Conservation (phyloP, 805 yeast genomes). For the Candida vaughaniae region DNA sequence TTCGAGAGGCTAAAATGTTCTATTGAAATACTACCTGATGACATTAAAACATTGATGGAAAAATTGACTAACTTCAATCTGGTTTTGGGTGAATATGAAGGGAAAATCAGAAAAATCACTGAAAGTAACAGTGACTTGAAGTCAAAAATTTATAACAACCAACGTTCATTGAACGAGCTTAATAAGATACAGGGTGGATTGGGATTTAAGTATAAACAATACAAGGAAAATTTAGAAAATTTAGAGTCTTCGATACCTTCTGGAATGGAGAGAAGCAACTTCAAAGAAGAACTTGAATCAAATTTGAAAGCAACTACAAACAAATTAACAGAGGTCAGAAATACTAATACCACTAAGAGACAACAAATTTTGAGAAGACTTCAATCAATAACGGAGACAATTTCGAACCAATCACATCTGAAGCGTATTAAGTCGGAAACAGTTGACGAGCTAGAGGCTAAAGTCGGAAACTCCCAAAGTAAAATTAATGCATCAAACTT, state of each 20-base stretch:
- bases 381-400: conserved; percentile 4
- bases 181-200: conserved; percentile 58
- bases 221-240: conserved; percentile 19
- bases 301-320: neutral
- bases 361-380: conserved; percentile 6
- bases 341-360: conserved; percentile 3
- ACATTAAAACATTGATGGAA: conserved; percentile 28
- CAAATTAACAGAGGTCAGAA: conserved; percentile 5
- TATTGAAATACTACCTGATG: conserved; percentile 45
- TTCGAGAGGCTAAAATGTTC: conserved; percentile 49
- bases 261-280: conserved; percentile 1
- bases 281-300: neutral
- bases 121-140: conserved; percentile 21
- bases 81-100: conserved; percentile 25
- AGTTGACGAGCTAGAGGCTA: conserved; percentile 4
- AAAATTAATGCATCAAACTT: conserved; percentile 36
- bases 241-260: neutral
- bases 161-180: conserved; percentile 19
- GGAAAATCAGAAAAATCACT: conserved; percentile 36
- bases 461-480: conserved; percentile 7
- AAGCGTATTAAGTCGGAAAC: conserved; percentile 5
- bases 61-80: conserved; percentile 30
- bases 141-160: neutral
- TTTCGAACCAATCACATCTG: conserved; percentile 10
- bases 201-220: conserved; percentile 40